Conservation (phyloP, 345 rosid genomes). For the Punica granatum region DNA sequence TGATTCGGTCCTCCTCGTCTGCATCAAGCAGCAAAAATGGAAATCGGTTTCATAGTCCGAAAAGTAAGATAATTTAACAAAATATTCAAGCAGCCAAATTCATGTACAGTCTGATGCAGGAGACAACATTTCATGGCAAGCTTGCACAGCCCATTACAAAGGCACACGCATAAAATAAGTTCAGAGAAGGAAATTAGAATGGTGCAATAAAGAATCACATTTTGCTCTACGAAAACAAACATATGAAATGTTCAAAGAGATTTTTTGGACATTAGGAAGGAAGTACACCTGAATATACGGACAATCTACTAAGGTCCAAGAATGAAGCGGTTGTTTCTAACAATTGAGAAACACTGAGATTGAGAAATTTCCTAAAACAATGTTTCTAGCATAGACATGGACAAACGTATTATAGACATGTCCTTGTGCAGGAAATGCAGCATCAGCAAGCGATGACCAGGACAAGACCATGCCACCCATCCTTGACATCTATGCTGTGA, state of each 20-base stretch:
- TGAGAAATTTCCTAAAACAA: too few relatives aligned
- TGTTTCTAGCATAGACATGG: background rate
- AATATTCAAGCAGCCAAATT: background rate
- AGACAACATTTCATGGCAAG: background rate
- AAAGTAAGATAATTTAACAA: background rate
- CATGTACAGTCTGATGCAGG: background rate
- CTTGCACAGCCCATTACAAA: too few relatives aligned
- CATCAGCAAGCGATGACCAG: background rate
- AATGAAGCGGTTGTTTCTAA: too few relatives aligned
- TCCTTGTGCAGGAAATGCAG: background rate
- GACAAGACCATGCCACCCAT: background rate
- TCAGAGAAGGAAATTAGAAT: background rate
- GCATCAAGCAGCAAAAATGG: conserved; percentile 11
- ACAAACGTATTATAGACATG: background rate
- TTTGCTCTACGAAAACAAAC: too few relatives aligned
- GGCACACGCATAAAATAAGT: too few relatives aligned
- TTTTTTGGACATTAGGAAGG: too few relatives aligned
- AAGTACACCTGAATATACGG: too few relatives aligned
- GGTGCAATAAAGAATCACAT: too few relatives aligned
- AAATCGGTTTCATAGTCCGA: background rate
- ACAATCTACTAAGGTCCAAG: too few relatives aligned
- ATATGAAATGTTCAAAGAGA: too few relatives aligned
- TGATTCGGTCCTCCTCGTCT: conserved; percentile 80
- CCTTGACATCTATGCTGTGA: background rate
- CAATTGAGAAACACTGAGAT: too few relatives aligned